Evolutionary conservation across 176 grass and related monocot genomes (phyloP), one percentile per base, ranked within the genome.

Genomic region (Carex parvula): DNA sequence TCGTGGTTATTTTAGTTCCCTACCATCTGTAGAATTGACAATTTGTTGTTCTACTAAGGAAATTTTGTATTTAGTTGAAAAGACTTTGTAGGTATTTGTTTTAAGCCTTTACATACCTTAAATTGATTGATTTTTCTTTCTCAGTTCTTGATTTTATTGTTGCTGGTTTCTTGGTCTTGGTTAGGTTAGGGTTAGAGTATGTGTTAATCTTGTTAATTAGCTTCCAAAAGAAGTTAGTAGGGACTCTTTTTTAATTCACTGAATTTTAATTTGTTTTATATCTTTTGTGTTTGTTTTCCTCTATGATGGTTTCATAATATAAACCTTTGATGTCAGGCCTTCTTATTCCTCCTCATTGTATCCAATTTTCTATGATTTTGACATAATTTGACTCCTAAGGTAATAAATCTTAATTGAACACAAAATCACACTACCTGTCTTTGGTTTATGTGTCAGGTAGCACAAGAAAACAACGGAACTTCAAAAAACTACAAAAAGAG

Each of bases 391-490:
- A 73, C 42, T 52, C 42, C 24, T 73, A 42, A 73, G 70, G 42
- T 73, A 22, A 73, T 73, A n/a, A 42, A 42, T 6, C 30, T 85
- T 65, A 71, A 42, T 60, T 42, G 33, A 84, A 41, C 70, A 70
- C 26, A 53, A 35, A 67, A 67, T 67, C 26, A 67, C 64, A 67
- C 13, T 13, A 14, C 3, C 18, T 52, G 1, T 11, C 26, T 73
- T 73, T 73, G 70, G 70, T 52, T 72, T 48, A 21, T 73, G 52
- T 73, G 42, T 73, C 42, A 73, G 70, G 70, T 52, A 44, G 70
- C 70, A 73, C 70, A 73, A 73, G 70, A 50, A 73, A 73, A 73
- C 20, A 73, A 52, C 68, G 42, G 70, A 24, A 73, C 42, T 73
- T 73, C 70, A 52, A 52, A 52, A 73, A 73, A 26, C 42, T 73